phyloP scores from a whole-genome alignment of 805 yeast species.

The Nakazawaea populi region DNA sequence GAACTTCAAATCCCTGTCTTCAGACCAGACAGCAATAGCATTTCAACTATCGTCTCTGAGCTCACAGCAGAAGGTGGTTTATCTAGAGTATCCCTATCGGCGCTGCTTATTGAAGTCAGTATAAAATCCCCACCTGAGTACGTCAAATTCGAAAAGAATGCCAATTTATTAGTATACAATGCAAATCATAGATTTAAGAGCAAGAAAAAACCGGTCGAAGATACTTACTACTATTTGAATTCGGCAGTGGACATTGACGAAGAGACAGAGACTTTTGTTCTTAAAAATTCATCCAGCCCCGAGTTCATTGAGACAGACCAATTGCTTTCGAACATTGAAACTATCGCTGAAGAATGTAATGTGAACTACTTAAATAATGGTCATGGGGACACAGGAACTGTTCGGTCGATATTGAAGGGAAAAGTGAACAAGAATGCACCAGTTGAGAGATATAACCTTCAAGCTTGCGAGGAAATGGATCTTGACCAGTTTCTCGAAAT shows the following conservation, averaged over 20 bases:
- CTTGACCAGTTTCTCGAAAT: slow-evolving; percentile 21
- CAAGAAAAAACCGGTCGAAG: not conserved
- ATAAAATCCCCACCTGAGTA: not conserved
- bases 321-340: not conserved
- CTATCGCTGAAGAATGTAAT: not conserved
- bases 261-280: not conserved
- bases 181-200: not conserved
- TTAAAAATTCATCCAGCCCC: not conserved
- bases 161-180: slow-evolving; percentile 3
- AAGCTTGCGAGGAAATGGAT: slow-evolving; percentile 24
- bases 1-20: not conserved
- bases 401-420: slow-evolving; percentile 26
- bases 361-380: not conserved
- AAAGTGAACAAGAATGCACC: slow-evolving; percentile 23
- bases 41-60: not conserved
- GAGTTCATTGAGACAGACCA: not conserved
- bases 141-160: not conserved
- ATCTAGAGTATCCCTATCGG: not conserved
- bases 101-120: not conserved
- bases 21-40: not conserved
- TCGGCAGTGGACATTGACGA: not conserved
- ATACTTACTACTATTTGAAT: not conserved
- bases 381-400: not conserved
- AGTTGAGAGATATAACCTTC: slow-evolving; percentile 23
- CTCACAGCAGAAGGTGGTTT: not conserved